Conservation (phyloP, 805 yeast genomes). For the Yarrowia bubula region DNA sequence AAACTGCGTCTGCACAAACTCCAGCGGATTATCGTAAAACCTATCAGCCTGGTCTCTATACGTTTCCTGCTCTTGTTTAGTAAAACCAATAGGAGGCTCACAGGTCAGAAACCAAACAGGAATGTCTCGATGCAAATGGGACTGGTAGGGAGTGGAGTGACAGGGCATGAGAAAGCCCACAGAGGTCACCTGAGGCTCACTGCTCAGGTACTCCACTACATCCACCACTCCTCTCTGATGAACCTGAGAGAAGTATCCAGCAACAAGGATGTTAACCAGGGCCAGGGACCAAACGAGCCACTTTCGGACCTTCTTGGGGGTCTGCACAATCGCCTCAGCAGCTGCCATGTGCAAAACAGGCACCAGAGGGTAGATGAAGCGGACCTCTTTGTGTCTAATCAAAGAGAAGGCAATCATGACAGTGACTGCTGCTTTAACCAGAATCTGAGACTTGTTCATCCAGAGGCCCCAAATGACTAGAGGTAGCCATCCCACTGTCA, state of each 20-base stretch:
- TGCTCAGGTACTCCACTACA: constrained; percentile 55
- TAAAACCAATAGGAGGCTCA: constrained; percentile 72
- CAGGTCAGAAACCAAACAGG: constrained; percentile 79
- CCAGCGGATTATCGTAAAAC: constrained; percentile 58
- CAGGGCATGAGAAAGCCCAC: constrained; percentile 92
- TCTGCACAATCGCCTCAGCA: constrained; percentile 42
- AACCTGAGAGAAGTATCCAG: constrained; percentile 54
- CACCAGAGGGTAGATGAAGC: constrained; percentile 82
- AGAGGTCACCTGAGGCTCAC: constrained; percentile 44
- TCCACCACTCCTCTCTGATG: constrained; percentile 87
- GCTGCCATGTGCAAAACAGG: constrained; percentile 63
- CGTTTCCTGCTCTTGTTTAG: constrained; percentile 38
- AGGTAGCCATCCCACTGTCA: constrained; percentile 67
- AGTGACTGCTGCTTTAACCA: constrained; percentile 40
- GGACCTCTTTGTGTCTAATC: constrained; percentile 82
- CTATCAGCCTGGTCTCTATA: constrained; percentile 87
- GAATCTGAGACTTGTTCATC: constrained; percentile 33
- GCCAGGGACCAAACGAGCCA: constrained; percentile 33
- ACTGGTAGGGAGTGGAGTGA: constrained; percentile 95
- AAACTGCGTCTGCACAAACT: constrained; percentile 28
- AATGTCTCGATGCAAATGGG: constrained; percentile 65
- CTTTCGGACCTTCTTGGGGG: constrained; percentile 19
- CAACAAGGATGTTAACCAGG: constrained; percentile 45
- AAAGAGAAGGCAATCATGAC: constrained; percentile 59
- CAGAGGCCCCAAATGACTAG: constrained; percentile 49